Conservation (phyloP, 2,329 filamentous ascomycete genomes). For the Orbilia blumenaviensis region DNA sequence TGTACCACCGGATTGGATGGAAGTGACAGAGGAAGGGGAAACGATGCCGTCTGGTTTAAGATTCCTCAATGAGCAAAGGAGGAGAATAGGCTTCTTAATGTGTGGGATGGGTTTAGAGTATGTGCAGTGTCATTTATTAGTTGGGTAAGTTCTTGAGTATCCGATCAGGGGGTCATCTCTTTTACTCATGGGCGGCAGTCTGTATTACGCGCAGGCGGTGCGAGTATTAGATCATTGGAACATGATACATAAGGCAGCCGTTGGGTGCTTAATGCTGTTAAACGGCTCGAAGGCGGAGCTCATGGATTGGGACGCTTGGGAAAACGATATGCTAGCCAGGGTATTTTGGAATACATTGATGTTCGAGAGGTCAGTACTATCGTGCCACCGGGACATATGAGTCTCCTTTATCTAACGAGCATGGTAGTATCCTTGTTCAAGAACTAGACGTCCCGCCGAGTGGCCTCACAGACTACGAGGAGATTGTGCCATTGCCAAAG, state of each 20-base stretch:
- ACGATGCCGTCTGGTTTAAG: constrained; percentile 62
- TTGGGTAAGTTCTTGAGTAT: constrained; percentile 59
- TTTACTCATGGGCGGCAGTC: constrained; percentile 50
- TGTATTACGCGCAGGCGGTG: constrained; percentile 66
- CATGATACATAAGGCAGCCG: constrained; percentile 66
- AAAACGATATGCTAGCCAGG: constrained; percentile 68
- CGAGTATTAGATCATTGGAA: constrained; percentile 68
- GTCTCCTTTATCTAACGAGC: constrained; percentile 47
- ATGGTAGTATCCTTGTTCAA: constrained; percentile 66
- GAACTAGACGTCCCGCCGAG: constrained; percentile 67
- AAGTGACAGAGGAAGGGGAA: constrained; percentile 58
- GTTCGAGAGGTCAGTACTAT: constrained; percentile 63
- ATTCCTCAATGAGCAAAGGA: constrained; percentile 68
- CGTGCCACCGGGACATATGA: not conserved
- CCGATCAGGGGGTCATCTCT: constrained; percentile 12
- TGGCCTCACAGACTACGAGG: constrained; percentile 65
- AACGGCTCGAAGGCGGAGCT: constrained; percentile 61
- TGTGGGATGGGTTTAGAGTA: constrained; percentile 65
- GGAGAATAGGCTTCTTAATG: constrained; percentile 66
- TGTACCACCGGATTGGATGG: constrained; percentile 57
- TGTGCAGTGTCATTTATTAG: constrained; percentile 67
- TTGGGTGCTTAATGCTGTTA: constrained; percentile 65
- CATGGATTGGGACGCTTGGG: constrained; percentile 65
- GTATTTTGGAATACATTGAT: constrained; percentile 68
- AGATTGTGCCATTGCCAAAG: constrained; percentile 66